Base-by-base conservation (phyloP, 1,284 basidiomycete species). In the Malassezia sympodialis region DNA sequence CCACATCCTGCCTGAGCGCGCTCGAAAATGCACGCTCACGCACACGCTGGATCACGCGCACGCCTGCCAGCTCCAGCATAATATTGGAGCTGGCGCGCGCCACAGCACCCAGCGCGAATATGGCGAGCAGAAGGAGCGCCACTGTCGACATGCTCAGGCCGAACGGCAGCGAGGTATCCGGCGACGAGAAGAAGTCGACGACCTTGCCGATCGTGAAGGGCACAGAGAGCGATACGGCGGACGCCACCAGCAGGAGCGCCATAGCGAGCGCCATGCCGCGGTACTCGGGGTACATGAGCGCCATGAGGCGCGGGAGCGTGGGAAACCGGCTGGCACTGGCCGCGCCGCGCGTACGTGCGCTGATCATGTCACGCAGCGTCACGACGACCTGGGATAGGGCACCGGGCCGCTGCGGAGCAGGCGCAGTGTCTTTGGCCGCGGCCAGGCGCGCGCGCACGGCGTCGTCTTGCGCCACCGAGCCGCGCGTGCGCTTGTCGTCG, bases 71-170 rank as follows among this genome's bases (percentile, higher is more conserved):
- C 66, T 91, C 83, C 53, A 88, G 83, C 84, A 98, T 91, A 54
- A 98, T 86, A 1, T 88, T 84, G 42, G 90, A 82, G 8, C 85
- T 84, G 12, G 90, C 86, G 73, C 96, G 96, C 50, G 90, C 89
- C 0, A 80, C 77, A 0, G 89, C 93, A 6, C 91, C 93, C 30
- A 85, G 76, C 5, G 87, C 87, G 76, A 96, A 96, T n/a, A 88
- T 77, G 1, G 82, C 64, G 8, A 93, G 78, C 27, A 96, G 80
- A 8, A 83, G 70, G 0, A 79, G 82, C 8, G 90, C 88, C 0
- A 91, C 90, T 61, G 88, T 83, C 51, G 84, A 84, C 34, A 89
- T 80, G 1, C 85, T 83, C 23, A 96, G 59, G 17, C 75, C 76
- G 32, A 76, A 67, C 17, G 56, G 53, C 14, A 64, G 53, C 17